Evolutionary conservation across 345 rosid genomes (phyloP), one percentile per base, ranked within the genome.

Genomic region (Eucalyptus cloeziana): DNA sequence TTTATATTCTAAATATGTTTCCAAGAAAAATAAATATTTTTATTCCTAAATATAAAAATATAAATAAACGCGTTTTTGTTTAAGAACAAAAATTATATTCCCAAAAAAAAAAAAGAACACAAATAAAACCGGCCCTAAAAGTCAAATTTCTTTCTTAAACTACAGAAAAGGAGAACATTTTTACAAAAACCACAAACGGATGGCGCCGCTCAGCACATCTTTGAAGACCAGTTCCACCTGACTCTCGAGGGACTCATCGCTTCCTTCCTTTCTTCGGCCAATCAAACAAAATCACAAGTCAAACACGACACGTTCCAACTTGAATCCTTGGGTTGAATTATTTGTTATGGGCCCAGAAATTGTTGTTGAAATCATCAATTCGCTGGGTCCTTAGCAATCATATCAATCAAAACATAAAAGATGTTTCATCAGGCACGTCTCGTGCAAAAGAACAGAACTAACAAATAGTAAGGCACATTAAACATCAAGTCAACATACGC

Each of bases 121-220:
- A 40, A 5, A 40, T 5, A 40, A 40, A 40, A 37, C 40, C 40
- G 5, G 40, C 5, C 40, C 40, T 40, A 40, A 25, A 7, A n/a
- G 13, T 30, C 16, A 13, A 62, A 11, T 62, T 62, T 14, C 5
- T 7, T 13, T 64, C 16, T 5, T 64, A 7, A n/a, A 64, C 37
- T 10, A n/a, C 2, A 5, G 13, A 69, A 69, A 3, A 31, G 19
- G 79, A 7, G 22, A 15, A 2, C 22, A 16, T 8, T 69, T 31
- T 67, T 4, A 4, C 24, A 69, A 8, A 31, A 69, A 12, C 13
- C 43, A 37, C 27, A 10, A 37, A 10, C 14, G 14, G 2, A 9
- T 2, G 2, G 44, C 44, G 21, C 5, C 37, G 10, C 2, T 2
- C 21, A 1, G 9, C 10, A 10, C 76, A 4, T 8, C 40, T n/a